A percentile compares a stretch with the other conserved stretches of the same genome.
phyloP scores from a whole-genome alignment of 225 moss, liverwort and hornwort genomes.

The Polytrichum formosum region DNA sequence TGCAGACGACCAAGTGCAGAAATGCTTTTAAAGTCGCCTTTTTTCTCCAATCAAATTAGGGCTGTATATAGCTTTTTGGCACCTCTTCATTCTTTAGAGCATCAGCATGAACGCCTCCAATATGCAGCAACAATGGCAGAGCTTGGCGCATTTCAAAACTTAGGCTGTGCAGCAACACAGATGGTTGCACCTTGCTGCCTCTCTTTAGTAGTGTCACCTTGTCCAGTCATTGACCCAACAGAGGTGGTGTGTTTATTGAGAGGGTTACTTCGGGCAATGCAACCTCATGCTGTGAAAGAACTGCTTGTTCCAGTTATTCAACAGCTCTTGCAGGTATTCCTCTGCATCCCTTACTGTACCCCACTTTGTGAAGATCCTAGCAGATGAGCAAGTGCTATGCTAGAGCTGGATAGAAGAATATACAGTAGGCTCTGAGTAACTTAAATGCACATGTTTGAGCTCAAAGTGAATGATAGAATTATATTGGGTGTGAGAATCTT shows the following conservation, averaged over 20 bases:
- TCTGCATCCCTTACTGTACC: no score
- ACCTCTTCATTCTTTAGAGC: conserved; percentile 52
- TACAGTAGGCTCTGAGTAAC: no score
- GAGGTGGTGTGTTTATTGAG: conserved; percentile 49
- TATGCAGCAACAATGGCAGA: conserved; percentile 64
- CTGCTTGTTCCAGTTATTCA: conserved; percentile 62
- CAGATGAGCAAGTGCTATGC: no score
- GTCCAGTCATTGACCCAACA: conserved; percentile 38
- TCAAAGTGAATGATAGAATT: no score
- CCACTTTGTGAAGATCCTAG: no score
- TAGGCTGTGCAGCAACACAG: conserved; percentile 63
- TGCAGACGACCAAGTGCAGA: conserved; percentile 67
- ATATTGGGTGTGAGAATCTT: no score
- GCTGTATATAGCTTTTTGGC: conserved; percentile 64
- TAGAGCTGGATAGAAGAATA: no score
- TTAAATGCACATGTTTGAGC: no score
- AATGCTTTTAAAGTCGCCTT: conserved; percentile 58
- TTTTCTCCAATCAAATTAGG: conserved; percentile 59
- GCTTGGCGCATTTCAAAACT: conserved; percentile 49
- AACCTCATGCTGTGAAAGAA: conserved; percentile 38
- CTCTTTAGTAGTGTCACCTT: conserved; percentile 51
- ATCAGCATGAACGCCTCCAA: conserved; percentile 50
- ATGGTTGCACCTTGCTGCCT: conserved; percentile 67
- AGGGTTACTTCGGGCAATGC: conserved; percentile 59
- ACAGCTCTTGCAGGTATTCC: conserved; percentile 64